Evolutionary conservation across 768 basidiomycete genomes (phyloP).

Genomic region (Trametes elegans): DNA sequence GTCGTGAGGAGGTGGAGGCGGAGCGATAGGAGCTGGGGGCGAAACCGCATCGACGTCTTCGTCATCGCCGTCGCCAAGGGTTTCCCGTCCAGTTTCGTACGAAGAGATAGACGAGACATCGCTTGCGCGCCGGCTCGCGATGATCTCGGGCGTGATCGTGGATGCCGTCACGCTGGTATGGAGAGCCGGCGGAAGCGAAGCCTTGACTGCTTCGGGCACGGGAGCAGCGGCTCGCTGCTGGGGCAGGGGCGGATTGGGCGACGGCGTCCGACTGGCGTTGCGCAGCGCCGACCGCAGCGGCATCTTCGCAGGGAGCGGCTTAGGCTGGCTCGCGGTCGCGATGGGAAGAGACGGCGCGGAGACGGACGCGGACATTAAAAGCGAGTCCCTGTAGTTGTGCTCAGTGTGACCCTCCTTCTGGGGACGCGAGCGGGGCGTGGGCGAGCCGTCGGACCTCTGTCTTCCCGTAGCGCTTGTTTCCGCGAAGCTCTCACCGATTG

Average conservation of each 20-base stretch:
- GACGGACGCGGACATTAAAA: slow-evolving; percentile 16
- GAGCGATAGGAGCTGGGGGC: background rate
- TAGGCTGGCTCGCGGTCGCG: slow-evolving; percentile 5
- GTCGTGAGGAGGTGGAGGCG: slow-evolving; percentile 24
- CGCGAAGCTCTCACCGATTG: slow-evolving; percentile 1
- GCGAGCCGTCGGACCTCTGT: background rate
- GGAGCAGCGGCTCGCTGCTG: slow-evolving; percentile 11
- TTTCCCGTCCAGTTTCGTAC: slow-evolving; percentile 66
- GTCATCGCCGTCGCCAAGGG: slow-evolving; percentile 41
- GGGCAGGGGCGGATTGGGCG: slow-evolving; percentile 19
- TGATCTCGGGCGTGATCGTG: background rate
- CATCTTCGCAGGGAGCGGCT: slow-evolving; percentile 36
- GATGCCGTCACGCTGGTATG: background rate
- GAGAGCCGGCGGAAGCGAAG: background rate
- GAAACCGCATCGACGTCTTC: slow-evolving; percentile 26
- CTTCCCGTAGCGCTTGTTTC: background rate
- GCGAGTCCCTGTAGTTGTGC: slow-evolving; percentile 12
- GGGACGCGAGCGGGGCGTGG: background rate
- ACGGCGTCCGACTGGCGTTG: slow-evolving; percentile 34
- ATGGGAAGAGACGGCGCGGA: slow-evolving; percentile 20
- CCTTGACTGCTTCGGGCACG: slow-evolving; percentile 6
- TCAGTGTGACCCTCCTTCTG: background rate
- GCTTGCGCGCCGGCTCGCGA: slow-evolving; percentile 24
- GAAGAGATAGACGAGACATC: slow-evolving; percentile 55
- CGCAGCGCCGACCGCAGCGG: slow-evolving; percentile 66